Evolutionary conservation across 129 eudicot genomes (phyloP).

Genomic region (carrot (Daucus carota)): DNA sequence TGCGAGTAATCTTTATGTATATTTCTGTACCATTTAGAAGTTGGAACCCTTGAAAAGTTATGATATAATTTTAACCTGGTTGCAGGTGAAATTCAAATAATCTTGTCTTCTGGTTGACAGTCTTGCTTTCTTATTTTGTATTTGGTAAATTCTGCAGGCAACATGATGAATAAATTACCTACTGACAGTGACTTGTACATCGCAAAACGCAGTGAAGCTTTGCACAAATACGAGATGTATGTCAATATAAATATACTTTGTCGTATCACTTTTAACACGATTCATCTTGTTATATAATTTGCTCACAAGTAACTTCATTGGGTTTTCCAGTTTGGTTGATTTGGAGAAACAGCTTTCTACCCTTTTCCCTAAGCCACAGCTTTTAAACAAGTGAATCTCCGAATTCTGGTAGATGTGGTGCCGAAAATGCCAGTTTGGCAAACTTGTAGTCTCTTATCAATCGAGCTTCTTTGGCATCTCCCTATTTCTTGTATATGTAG

Average conservation of each 20-base stretch:
- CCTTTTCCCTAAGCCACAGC: constrained; percentile 37
- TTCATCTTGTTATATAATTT: not conserved
- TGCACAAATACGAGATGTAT: constrained; percentile 73
- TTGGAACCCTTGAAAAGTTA: not conserved
- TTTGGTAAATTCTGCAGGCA: constrained; percentile 35
- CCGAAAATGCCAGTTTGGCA: not conserved
- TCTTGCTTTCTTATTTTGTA: not conserved
- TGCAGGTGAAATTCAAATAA: not conserved
- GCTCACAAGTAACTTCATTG: not conserved
- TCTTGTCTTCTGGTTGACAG: not conserved
- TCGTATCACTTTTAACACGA: not conserved
- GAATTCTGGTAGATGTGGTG: not conserved
- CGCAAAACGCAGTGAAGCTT: constrained; percentile 71
- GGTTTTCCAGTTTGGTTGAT: constrained; percentile 45
- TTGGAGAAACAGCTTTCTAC: constrained; percentile 55
- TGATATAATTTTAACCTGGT: not conserved
- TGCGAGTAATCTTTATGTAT: not conserved
- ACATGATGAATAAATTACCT: constrained; percentile 37
- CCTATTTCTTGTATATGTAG: not conserved
- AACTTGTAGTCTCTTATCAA: not conserved
- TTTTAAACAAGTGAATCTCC: constrained; percentile 4
- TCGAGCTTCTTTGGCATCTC: not conserved
- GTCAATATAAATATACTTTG: constrained; percentile 12
- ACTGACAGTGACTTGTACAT: constrained; percentile 58
- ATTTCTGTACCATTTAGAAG: not conserved